Evolutionary conservation across 1,139 yeast genomes (phyloP).

Genomic region (Candida pseudoviswanathii): DNA sequence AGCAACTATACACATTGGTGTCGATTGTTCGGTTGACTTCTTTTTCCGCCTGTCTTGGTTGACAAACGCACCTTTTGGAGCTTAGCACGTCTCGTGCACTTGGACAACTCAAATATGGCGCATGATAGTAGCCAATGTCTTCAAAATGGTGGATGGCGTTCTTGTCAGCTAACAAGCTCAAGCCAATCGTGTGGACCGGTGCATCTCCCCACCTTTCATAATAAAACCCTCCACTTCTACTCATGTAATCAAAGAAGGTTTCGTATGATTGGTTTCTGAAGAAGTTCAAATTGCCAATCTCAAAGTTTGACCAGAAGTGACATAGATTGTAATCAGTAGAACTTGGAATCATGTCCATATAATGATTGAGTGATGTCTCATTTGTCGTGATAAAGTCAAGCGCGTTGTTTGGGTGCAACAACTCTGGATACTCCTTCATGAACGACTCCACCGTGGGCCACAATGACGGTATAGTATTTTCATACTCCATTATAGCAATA

Average conservation of each 20-base stretch:
- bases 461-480: constrained; percentile 63
- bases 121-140: constrained; percentile 85
- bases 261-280: constrained; percentile 73
- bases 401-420: constrained; percentile 68
- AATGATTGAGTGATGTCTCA: constrained; percentile 39
- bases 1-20: constrained; percentile 65
- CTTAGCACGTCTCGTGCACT: constrained; percentile 47
- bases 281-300: constrained; percentile 79
- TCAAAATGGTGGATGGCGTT: constrained; percentile 83
- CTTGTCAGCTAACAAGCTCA: constrained; percentile 64
- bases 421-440: constrained; percentile 58
- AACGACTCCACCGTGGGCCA: constrained; percentile 78
- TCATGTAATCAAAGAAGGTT: constrained; percentile 69
- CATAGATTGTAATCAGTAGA: constrained; percentile 77
- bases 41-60: constrained; percentile 34
- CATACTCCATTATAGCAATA: constrained; percentile 47
- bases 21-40: constrained; percentile 50
- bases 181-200: constrained; percentile 87
- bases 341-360: constrained; percentile 24
- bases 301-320: constrained; percentile 96
- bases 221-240: constrained; percentile 79
- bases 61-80: constrained; percentile 74
- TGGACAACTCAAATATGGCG: constrained; percentile 86
- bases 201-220: constrained; percentile 99
- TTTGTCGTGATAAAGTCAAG: constrained; percentile 69